Evolutionary conservation across 257 asterid genomes (phyloP).

Genomic region (Ajuga chamaepitys): DNA sequence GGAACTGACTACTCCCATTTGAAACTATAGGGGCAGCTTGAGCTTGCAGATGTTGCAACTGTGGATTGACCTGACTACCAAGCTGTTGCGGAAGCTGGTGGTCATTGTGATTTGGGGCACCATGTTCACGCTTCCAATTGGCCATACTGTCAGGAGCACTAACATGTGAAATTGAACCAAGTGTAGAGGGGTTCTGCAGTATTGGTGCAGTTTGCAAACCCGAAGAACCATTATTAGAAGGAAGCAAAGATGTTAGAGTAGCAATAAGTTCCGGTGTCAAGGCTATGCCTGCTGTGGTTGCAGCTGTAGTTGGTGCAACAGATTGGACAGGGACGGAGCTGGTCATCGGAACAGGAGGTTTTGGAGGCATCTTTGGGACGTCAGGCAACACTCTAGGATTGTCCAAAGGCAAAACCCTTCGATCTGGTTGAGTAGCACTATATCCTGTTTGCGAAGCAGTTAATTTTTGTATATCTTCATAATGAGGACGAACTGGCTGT

Average conservation of each 20-base stretch:
- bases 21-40: constrained; percentile 39
- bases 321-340: constrained; percentile 38
- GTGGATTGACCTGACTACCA: constrained; percentile 41
- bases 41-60: constrained; percentile 34
- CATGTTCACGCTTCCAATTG: constrained; percentile 54
- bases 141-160: constrained; percentile 33
- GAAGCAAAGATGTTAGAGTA: constrained; percentile 57
- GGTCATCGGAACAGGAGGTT: constrained; percentile 30
- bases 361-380: constrained; percentile 36
- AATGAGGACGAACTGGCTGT: constrained; percentile 31
- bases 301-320: constrained; percentile 38
- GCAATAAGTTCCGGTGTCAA: constrained; percentile 95
- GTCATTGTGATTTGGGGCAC: constrained; percentile 30
- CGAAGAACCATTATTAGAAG: constrained; percentile 38
- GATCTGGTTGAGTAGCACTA: constrained; percentile 31
- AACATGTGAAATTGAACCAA: constrained; percentile 33
- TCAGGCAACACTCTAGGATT: constrained; percentile 37
- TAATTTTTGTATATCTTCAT: constrained; percentile 34
- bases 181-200: constrained; percentile 25
- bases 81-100: constrained; percentile 39
- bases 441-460: constrained; percentile 37
- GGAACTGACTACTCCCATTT: constrained; percentile 27
- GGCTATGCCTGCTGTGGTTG: constrained; percentile 52
- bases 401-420: constrained; percentile 29
- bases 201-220: constrained; percentile 34